Conservation (phyloP, 2,329 filamentous ascomycete genomes). For the Neopestalotiopsis sp. region DNA sequence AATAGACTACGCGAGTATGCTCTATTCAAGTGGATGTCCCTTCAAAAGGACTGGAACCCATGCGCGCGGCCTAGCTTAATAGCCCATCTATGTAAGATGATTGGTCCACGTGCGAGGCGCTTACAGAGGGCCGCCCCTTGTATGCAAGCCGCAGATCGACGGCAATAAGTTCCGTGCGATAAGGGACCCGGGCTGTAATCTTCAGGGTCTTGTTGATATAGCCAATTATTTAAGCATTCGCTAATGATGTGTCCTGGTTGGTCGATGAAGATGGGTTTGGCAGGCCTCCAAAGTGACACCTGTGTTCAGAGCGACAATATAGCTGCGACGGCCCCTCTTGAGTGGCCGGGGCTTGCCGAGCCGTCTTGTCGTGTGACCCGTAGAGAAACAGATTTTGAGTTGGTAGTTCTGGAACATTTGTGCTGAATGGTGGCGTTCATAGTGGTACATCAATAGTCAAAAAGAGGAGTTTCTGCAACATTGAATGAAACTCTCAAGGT, state of each 20-base stretch:
- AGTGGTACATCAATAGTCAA: background rate
- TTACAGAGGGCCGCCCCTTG: background rate
- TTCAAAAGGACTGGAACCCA: background rate
- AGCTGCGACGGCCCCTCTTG: too few species aligned
- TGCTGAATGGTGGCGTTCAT: background rate
- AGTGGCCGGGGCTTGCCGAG: background rate
- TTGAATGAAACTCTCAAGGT: background rate
- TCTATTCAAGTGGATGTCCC: too few species aligned
- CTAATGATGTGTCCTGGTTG: background rate
- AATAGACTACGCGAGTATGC: too few species aligned
- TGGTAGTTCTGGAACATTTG: background rate
- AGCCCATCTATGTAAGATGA: slow-evolving; percentile 3
- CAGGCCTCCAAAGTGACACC: too few species aligned
- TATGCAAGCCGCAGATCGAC: background rate
- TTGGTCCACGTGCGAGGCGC: slow-evolving; percentile 4
- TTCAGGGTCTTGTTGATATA: background rate
- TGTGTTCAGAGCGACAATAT: too few species aligned
- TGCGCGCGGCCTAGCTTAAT: slow-evolving; percentile 7
- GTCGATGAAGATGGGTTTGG: background rate
- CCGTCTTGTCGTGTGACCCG: background rate
- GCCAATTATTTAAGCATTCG: background rate
- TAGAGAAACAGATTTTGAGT: background rate
- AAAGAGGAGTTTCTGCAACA: background rate
- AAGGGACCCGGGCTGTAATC: background rate
- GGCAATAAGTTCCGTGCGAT: background rate